phyloP scores from a whole-genome alignment of 495 filamentous ascomycete genomes.

The Penicillium paxilli region DNA sequence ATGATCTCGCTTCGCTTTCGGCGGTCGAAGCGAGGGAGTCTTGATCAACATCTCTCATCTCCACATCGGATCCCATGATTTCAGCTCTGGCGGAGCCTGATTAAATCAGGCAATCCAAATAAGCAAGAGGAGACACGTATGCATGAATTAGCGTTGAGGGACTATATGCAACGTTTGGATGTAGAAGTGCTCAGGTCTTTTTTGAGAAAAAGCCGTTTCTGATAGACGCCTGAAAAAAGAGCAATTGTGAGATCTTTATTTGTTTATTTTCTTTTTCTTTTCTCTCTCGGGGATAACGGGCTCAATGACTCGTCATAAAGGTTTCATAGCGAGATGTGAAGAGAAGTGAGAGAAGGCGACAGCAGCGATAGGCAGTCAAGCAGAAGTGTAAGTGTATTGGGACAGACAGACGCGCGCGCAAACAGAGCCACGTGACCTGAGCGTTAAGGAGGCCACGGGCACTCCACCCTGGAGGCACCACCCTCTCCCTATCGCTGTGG shows the following conservation, averaged over 20 bases:
- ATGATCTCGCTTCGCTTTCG: constrained; percentile 33
- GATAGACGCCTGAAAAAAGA: no score
- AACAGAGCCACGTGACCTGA: constrained; percentile 31
- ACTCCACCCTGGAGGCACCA: constrained; percentile 32
- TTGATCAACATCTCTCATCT: constrained; percentile 39
- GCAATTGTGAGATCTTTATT: no score
- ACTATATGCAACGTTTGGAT: background rate
- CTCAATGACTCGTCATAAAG: no score
- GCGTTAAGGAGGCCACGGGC: constrained; percentile 20
- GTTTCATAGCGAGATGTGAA: no score
- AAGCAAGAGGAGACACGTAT: background rate
- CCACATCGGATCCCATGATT: constrained; percentile 6
- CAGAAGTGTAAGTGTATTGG: no score
- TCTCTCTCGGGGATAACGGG: no score
- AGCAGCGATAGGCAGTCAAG: no score
- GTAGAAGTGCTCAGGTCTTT: background rate
- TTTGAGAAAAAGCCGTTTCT: background rate
- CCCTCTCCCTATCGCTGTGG: constrained; percentile 27
- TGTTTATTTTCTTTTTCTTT: no score
- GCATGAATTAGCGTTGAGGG: no score
- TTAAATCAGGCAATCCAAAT: background rate
- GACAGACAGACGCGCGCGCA: no score
- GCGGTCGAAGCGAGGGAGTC: constrained; percentile 65
- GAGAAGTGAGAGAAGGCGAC: no score
- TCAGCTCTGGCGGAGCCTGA: background rate